Base-by-base conservation (phyloP, 75 land plant genomes). In the Sequoia sempervirens region DNA sequence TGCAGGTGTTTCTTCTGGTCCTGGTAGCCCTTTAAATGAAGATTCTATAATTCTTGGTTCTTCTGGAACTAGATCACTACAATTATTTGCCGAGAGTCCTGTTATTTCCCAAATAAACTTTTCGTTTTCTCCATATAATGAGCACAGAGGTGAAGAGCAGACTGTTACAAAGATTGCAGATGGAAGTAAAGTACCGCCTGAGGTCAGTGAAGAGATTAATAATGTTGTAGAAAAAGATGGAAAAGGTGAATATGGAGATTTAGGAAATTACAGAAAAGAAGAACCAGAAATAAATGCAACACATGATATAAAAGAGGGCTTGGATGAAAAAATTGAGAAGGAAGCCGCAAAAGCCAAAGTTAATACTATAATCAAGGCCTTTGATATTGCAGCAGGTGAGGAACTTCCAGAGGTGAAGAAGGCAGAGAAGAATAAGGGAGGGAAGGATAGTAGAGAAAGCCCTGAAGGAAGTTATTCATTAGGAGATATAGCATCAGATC, bases 21-120 rank as follows among this genome's bases (percentile, higher is more conserved):
- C 80, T 43, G 47, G 32, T 78, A 45, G 80, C n/a, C 32, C 50
- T 23, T 50, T n/a, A 26, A 41, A 45, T 78, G 30, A 78, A n/a
- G 80, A 43, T 1, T 9, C 26, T 78, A 26, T 78, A 40, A 78
- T 78, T 23, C 46, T 40, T n/a, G 10, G 30, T 78, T 40, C 28
- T 78, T 78, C 45, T 78, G 50, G 40, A 75, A 75, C 78, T 75
- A 75, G 43, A 38, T 75, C 37, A 34, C 78, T 20, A 40, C 41
- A 75, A 23, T 37, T 38, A 75, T 17, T 75, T 18, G 6, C 18
- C 37, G 23, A 40, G 78, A 75, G 43, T 75, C 78, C 45, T 20
- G 14, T 38, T 75, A 9, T 75, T 18, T 23, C 78, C 78, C 10
- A 18, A 4, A 40, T 18, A 75, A 75, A 75, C 7, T 75, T 40